phyloP scores from a whole-genome alignment of 768 basidiomycete species.

The Psilocybe sp. region DNA sequence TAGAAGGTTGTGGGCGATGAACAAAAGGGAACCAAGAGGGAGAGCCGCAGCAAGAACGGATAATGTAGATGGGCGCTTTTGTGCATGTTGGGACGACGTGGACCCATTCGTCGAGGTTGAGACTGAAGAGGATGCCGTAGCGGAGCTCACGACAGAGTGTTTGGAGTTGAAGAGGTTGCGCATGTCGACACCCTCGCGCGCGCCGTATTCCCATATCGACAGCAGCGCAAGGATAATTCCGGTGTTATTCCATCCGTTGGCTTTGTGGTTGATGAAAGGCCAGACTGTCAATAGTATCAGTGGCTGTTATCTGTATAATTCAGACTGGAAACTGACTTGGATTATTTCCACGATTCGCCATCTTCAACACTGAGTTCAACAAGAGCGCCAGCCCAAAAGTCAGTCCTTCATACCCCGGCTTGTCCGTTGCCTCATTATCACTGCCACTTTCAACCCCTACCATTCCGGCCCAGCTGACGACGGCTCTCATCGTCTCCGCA shows the following conservation, averaged over 20 bases:
- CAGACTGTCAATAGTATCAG: constrained; percentile 48
- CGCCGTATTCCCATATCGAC: constrained; percentile 55
- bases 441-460: constrained; percentile 22
- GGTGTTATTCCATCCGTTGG: constrained; percentile 68
- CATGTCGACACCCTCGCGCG: constrained; percentile 29
- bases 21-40: constrained; percentile 66
- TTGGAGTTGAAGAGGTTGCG: background rate
- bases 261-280: constrained; percentile 66
- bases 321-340: constrained; percentile 45
- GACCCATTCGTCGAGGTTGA: background rate
- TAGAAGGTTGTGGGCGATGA: constrained; percentile 69
- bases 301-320: background rate
- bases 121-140: constrained; percentile 6
- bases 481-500: constrained; percentile 45
- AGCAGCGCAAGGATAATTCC: constrained; percentile 57
- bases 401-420: constrained; percentile 29
- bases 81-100: background rate
- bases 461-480: constrained; percentile 50
- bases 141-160: background rate
- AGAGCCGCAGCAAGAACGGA: constrained; percentile 33
- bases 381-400: constrained; percentile 68
- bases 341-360: constrained; percentile 77
- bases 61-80: background rate
- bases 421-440: constrained; percentile 49
- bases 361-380: constrained; percentile 67